Evolutionary conservation across 257 asterid genomes (phyloP), one percentile per base, ranked within the genome.

Genomic region (Solanum arcanum): DNA sequence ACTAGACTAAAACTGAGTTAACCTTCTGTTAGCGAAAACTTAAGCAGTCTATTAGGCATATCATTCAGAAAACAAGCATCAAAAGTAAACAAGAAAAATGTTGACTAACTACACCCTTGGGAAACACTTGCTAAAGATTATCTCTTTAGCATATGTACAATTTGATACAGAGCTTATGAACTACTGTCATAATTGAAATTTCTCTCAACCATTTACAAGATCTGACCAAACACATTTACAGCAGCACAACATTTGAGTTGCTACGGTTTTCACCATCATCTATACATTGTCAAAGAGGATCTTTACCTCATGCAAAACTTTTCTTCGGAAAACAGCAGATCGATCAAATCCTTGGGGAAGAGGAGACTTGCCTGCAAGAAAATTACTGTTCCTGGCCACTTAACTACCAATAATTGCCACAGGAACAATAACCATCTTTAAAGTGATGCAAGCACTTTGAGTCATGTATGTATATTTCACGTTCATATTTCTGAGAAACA

Each of bases 391-490:
- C 56, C 3, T 83, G 78, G 12, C 13, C 62, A 29, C 70, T 10
- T 44, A 68, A 41, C 91, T 93, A 96, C 98, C 99, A 96, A 90
- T 95, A 96, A 60, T 93, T 94, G 33, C 93, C 93, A 90, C 99
- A 96, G 81, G 99, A 95, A 90, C 98, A 95, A n/a, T 70, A 86
- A 47, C 98, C 98, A n/a, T 92, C 69, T 81, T 91, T 91, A 89
- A 96, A 93, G 94, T 91, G 98, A 91, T 96, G 99, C 62, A 96
- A 90, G 91, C 96, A 95, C 88, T 90, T 92, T 29, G 97, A 87
- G 82, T 96, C 99, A 29, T 86, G 86, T 35, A 95, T n/a, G 60
- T 92, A 93, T 91, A 96, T 92, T 85, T 92, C 95, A 86, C 94
- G 87, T 12, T 86, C 87, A 52, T 88, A 89, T 47, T 74, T 88